Percentiles rank a stretch among this genome's conserved stretches.
phyloP scores from a whole-genome alignment of 495 filamentous ascomycete species.

The Penicillium desertorum region DNA sequence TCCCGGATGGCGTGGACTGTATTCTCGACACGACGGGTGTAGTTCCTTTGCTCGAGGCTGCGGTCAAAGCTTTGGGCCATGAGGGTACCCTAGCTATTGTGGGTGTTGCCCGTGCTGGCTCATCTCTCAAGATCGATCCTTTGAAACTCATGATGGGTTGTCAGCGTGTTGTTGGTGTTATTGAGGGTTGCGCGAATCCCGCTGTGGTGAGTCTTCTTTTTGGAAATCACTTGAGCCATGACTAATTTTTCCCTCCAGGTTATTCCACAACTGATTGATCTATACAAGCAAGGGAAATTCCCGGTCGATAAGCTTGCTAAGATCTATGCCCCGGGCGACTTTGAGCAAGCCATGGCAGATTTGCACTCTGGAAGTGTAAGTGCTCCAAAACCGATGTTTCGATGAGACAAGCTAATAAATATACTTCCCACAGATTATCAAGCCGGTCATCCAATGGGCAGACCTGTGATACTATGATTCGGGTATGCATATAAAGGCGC shows the following conservation, averaged over 20 bases:
- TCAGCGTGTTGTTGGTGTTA: conserved; percentile 33
- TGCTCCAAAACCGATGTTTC: not conserved
- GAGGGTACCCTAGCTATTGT: conserved; percentile 43
- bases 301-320: conserved; percentile 40
- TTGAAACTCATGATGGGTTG: conserved; percentile 28
- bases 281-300: conserved; percentile 44
- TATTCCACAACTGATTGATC: conserved; percentile 37
- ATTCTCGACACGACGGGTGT: conserved; percentile 47
- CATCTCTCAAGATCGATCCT: conserved; percentile 31
- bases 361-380: conserved; percentile 32
- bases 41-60: conserved; percentile 28
- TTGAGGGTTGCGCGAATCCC: conserved; percentile 30
- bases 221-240: not conserved
- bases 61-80: conserved; percentile 36
- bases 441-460: conserved; percentile 24
- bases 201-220: conserved; percentile 20
- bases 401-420: not conserved
- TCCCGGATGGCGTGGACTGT: conserved; percentile 35
- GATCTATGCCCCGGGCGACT: conserved; percentile 29
- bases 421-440: conserved; percentile 12
- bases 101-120: conserved; percentile 39
- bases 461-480: conserved; percentile 5
- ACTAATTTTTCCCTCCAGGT: conserved; percentile 16
- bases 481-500: not conserved
- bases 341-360: conserved; percentile 37